Conservation (phyloP, 73 alveolate species). For the Diophrys appendiculata region DNA sequence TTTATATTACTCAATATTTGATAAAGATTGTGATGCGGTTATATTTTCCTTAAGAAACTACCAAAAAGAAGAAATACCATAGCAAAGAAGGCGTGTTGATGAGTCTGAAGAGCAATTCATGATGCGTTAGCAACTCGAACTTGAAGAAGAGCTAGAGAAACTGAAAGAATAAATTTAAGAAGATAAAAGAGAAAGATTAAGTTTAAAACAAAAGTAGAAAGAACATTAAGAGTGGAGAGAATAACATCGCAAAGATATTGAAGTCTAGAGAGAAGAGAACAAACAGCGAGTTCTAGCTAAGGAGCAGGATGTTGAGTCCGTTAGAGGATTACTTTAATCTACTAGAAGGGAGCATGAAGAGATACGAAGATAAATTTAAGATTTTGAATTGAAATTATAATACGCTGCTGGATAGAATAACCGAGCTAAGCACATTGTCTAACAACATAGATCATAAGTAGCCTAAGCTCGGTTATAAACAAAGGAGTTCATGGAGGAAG, state of each 20-base stretch:
- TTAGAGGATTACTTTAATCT: background rate
- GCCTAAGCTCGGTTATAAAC: background rate
- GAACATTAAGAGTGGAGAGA: background rate
- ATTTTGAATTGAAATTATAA: no score
- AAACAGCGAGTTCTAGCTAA: background rate
- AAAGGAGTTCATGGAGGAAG: background rate
- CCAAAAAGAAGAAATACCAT: background rate
- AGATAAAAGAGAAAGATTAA: background rate
- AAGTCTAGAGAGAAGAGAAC: background rate
- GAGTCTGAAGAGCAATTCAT: background rate
- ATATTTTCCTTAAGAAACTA: no score
- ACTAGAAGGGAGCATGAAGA: background rate
- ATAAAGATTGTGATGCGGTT: background rate
- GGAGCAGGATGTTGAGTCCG: background rate
- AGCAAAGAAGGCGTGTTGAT: background rate
- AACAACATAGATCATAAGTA: background rate
- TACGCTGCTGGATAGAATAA: background rate
- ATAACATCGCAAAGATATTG: background rate
- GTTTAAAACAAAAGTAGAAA: no score
- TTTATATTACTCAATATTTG: no score
- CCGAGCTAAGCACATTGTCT: background rate
- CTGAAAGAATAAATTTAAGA: no score
- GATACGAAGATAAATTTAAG: background rate
- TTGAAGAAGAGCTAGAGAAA: background rate
- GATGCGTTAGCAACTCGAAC: background rate